A percentile compares a stretch with the other conserved stretches of the same genome.
Conservation (phyloP, 148 eudicot genomes). For the Nepenthes mirabilis region DNA sequence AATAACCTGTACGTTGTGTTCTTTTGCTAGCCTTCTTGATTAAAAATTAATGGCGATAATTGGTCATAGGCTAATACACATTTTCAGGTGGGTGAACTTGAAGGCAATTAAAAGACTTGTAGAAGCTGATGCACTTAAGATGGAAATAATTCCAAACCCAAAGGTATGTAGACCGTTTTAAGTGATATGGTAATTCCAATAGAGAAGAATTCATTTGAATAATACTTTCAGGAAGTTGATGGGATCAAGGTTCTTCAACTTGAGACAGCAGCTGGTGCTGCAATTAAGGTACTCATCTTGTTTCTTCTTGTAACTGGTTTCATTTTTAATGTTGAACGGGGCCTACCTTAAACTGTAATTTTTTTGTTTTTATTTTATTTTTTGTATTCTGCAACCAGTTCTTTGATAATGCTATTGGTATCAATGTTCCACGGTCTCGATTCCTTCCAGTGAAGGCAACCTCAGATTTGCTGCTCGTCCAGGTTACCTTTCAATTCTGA, state of each 20-base stretch:
- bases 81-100: conserved; percentile 89
- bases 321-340: neutral
- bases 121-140: conserved; percentile 77
- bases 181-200: neutral
- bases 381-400: conserved; percentile 27
- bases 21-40: neutral
- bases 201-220: conserved; percentile 4
- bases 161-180: conserved; percentile 37
- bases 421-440: conserved; percentile 90
- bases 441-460: conserved; percentile 99
- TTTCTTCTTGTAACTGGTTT: neutral
- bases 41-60: neutral
- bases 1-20: conserved; percentile 72
- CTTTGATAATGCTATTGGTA: conserved; percentile 78
- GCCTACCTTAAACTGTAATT: neutral
- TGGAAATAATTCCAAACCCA: conserved; percentile 99
- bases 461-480: conserved; percentile 97
- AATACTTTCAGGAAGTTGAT: conserved; percentile 66
- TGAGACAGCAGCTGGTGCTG: conserved; percentile 99
- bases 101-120: conserved; percentile 84
- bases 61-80: conserved; percentile 1
- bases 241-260: conserved; percentile 96
- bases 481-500: conserved; percentile 31
- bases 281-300: conserved; percentile 55
- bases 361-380: neutral